phyloP scores from a whole-genome alignment of 2,329 filamentous ascomycete species.

The Keithomyces neogunnii region DNA sequence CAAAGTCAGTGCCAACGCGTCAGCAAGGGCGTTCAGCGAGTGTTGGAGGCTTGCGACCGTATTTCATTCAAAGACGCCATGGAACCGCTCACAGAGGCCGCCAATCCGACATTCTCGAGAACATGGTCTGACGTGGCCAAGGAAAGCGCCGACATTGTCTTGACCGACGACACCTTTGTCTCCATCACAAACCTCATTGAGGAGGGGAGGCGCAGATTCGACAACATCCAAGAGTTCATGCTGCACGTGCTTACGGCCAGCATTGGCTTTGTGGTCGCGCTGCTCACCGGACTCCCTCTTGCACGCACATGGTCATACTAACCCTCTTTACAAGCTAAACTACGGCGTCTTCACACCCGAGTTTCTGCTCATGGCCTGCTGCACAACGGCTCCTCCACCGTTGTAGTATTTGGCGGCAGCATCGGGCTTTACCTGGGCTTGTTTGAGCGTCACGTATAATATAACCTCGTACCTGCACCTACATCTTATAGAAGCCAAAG shows the following conservation, averaged over 20 bases:
- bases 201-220: slow-evolving; percentile 62
- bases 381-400: slow-evolving; percentile 49
- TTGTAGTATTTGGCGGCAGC: slow-evolving; percentile 47
- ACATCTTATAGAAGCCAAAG: too few relatives aligned
- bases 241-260: slow-evolving; percentile 40
- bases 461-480: too few relatives aligned
- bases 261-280: slow-evolving; percentile 55
- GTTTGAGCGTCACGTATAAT: too few relatives aligned
- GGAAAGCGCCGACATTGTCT: slow-evolving; percentile 57
- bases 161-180: slow-evolving; percentile 66
- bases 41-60: slow-evolving; percentile 50
- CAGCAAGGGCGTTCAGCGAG: slow-evolving; percentile 48
- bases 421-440: slow-evolving; percentile 43
- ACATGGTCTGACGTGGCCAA: slow-evolving; percentile 68
- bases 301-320: background rate
- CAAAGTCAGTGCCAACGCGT: background rate
- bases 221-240: slow-evolving; percentile 65
- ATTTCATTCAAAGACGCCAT: slow-evolving; percentile 31
- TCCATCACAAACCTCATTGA: slow-evolving; percentile 64
- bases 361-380: slow-evolving; percentile 53
- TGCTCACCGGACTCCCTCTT: slow-evolving; percentile 60
- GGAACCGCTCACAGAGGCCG: slow-evolving; percentile 23
- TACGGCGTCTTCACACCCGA: slow-evolving; percentile 56
- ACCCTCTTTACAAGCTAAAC: slow-evolving; percentile 18
- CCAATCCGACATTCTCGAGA: slow-evolving; percentile 46